Conservation (phyloP, 306 rosid genomes). For the Trifolium repens region DNA sequence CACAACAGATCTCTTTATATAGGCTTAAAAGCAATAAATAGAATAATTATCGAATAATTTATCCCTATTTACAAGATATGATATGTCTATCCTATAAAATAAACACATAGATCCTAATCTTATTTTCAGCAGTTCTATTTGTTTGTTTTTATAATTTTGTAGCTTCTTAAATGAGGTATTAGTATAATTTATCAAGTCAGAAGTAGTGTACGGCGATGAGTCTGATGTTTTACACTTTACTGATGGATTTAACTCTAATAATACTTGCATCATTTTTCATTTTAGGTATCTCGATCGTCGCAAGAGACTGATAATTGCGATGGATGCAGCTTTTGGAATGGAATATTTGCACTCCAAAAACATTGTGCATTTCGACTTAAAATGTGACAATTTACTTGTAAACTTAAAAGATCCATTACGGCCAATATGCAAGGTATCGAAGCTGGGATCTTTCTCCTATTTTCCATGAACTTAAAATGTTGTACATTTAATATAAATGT, state of each 20-base stretch:
- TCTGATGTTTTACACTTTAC: constrained; percentile 16
- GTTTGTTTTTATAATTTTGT: constrained; percentile 30
- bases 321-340: constrained; percentile 98
- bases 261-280: constrained; percentile 12
- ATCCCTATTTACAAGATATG: not conserved
- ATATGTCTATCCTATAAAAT: not conserved
- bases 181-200: not conserved
- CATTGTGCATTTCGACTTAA: constrained; percentile 90
- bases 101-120: not conserved
- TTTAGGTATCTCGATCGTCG: constrained; percentile 85
- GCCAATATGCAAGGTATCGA: constrained; percentile 88
- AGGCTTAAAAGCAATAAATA: not conserved
- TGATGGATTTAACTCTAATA: constrained; percentile 26
- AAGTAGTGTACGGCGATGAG: not conserved
- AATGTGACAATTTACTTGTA: constrained; percentile 91
- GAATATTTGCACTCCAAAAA: constrained; percentile 89
- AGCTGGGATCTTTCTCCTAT: not conserved
- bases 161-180: not conserved
- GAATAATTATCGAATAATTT: not conserved
- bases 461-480: constrained; percentile 13
- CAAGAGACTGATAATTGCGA: constrained; percentile 84
- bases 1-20: not conserved
- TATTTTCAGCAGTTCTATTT: not conserved
- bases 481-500: not conserved
- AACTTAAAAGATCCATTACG: constrained; percentile 81